These are phyloP conservation scores for Solanum aculeatissimum DNA, from an alignment of 305 asterid species.

Conservation along the genomic window DNA sequence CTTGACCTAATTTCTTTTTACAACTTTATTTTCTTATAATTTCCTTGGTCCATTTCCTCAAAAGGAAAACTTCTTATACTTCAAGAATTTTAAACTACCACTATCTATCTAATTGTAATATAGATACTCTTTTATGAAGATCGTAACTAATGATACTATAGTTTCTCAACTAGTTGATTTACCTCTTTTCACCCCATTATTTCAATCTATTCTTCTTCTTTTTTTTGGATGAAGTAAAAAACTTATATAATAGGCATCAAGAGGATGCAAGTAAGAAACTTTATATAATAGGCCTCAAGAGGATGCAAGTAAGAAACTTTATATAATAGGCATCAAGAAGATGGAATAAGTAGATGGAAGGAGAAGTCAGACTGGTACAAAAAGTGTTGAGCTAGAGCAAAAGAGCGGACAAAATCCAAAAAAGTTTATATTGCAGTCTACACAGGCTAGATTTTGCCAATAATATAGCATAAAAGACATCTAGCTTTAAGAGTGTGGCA, in stretches of 20 bases:
- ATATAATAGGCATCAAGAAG: neutral
- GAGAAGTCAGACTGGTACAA: neutral
- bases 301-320: neutral
- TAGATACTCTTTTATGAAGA: neutral
- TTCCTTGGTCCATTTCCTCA: neutral
- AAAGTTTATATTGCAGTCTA: too few relatives aligned
- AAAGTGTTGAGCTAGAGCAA: neutral
- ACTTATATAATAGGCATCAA: too few relatives aligned
- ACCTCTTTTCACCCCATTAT: neutral
- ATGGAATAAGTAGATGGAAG: neutral
- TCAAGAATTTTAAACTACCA: neutral
- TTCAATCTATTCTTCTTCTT: neutral
- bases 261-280: too few relatives aligned
- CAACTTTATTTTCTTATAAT: neutral
- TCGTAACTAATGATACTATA: neutral
- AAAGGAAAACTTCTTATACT: neutral
- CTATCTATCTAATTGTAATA: neutral
- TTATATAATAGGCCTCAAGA: neutral
- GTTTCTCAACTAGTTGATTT: neutral
- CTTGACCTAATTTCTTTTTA: neutral
- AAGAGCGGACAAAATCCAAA: too few relatives aligned
- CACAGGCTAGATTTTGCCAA: neutral
- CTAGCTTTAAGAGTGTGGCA: neutral
- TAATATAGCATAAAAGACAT: neutral
- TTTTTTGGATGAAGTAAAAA: too few relatives aligned